Evolutionary conservation across 148 eudicot genomes (phyloP).

Genomic region (Diospyros lotus): DNA sequence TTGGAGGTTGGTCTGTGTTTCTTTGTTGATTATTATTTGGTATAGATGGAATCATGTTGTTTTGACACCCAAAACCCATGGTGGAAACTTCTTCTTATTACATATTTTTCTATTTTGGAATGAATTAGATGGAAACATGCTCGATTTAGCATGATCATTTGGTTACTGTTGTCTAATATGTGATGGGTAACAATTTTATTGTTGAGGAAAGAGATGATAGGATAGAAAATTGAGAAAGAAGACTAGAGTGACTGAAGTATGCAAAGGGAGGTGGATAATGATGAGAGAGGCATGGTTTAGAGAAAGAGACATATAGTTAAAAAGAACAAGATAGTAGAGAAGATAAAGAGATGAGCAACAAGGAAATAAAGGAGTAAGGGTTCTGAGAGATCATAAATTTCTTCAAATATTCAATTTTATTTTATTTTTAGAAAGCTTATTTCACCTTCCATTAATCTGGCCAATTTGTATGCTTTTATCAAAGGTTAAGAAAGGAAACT

Average conservation of each 20-base stretch:
- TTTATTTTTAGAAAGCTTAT: neutral
- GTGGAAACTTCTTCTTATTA: neutral
- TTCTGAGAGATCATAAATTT: neutral
- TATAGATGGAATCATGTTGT: neutral
- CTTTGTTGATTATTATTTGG: neutral
- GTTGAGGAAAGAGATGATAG: neutral
- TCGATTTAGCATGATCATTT: neutral
- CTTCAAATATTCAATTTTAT: neutral
- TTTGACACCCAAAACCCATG: neutral
- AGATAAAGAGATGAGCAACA: neutral
- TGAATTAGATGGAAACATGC: neutral
- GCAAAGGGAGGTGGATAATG: neutral
- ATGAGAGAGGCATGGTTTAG: neutral
- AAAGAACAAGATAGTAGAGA: neutral
- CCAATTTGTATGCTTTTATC: too few relatives aligned
- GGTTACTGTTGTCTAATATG: neutral
- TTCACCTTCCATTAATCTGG: too few relatives aligned
- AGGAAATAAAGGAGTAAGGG: too few relatives aligned
- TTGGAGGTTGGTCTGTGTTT: constrained; percentile 48
- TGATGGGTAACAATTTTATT: neutral
- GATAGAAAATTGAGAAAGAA: neutral
- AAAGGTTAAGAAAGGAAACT: too few relatives aligned
- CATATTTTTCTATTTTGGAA: neutral
- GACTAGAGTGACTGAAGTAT: too few relatives aligned
- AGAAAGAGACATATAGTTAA: neutral